These are phyloP conservation scores for Psophocarpus tetragonolobus DNA, from an alignment of 306 rosid species.

Conservation along the genomic window DNA sequence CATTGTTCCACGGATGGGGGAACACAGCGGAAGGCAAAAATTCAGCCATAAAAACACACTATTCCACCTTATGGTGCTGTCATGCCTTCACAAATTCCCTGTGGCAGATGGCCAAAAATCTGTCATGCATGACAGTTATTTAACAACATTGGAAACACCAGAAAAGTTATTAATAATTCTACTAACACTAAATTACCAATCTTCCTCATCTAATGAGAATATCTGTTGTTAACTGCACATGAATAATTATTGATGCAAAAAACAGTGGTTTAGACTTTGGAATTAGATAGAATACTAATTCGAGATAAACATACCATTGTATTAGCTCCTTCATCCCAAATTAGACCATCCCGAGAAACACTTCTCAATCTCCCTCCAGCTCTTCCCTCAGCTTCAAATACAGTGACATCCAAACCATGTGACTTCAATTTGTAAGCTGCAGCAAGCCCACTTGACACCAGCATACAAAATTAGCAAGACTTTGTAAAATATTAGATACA, in stretches of 20 bases:
- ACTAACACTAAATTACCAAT: conserved; percentile 24
- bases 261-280: background rate
- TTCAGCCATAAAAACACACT: too few relatives aligned
- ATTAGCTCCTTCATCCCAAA: conserved; percentile 98
- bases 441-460: conserved; percentile 78
- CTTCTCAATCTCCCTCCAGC: conserved; percentile 92
- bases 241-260: conserved; percentile 10
- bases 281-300: conserved; percentile 5
- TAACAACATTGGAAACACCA: too few relatives aligned
- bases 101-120: too few relatives aligned
- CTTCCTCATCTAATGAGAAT: conserved; percentile 14
- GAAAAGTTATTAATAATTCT: background rate
- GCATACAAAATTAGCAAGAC: conserved; percentile 28
- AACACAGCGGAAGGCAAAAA: too few relatives aligned
- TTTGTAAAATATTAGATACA: background rate
- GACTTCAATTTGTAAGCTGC: conserved; percentile 93
- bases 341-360: conserved; percentile 65
- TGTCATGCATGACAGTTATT: too few relatives aligned
- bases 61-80: too few relatives aligned
- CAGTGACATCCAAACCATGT: conserved; percentile 69
- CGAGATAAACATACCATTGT: conserved; percentile 66
- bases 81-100: too few relatives aligned
- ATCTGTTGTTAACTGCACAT: background rate
- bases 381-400: conserved; percentile 81
- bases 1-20: too few relatives aligned